Conservation (phyloP, 306 rosid genomes). For the Astragalus membranaceus region DNA sequence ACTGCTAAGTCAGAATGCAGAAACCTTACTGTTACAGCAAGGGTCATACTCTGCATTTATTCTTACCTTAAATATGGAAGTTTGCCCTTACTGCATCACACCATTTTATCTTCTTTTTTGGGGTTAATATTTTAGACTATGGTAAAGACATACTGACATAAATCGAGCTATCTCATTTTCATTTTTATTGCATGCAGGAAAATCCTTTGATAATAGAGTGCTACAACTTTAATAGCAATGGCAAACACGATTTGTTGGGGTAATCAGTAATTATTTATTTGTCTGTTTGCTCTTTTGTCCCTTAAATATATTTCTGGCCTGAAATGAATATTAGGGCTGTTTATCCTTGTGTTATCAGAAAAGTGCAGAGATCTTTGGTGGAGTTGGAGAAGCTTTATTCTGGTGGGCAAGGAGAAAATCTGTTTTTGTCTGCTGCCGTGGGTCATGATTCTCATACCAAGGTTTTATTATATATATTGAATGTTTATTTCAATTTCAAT, state of each 20-base stretch:
- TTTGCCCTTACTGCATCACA: neutral
- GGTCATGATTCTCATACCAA: constrained; percentile 77
- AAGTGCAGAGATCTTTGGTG: constrained; percentile 67
- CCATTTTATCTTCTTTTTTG: constrained; percentile 3
- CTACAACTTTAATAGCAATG: constrained; percentile 82
- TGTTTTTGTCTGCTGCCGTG: constrained; percentile 39
- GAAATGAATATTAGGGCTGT: constrained; percentile 15
- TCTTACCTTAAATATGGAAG: constrained; percentile 1
- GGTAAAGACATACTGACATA: neutral
- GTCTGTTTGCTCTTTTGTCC: constrained; percentile 1
- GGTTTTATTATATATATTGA: constrained; percentile 42
- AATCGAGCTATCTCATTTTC: constrained; percentile 26
- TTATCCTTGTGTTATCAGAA: constrained; percentile 49
- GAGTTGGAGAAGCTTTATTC: constrained; percentile 77
- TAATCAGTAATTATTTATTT: constrained; percentile 33
- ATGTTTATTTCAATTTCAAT: constrained; percentile 10
- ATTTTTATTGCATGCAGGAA: constrained; percentile 57
- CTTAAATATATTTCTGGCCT: constrained; percentile 6
- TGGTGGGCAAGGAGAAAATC: constrained; percentile 60
- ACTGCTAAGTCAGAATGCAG: neutral
- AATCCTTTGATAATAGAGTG: constrained; percentile 78
- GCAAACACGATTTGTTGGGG: constrained; percentile 97
- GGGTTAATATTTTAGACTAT: neutral
- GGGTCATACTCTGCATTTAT: constrained; percentile 6
- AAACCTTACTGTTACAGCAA: neutral